Evolutionary conservation across 208 protist species (phyloP).

Genomic region (Eutreptiella sp.): DNA sequence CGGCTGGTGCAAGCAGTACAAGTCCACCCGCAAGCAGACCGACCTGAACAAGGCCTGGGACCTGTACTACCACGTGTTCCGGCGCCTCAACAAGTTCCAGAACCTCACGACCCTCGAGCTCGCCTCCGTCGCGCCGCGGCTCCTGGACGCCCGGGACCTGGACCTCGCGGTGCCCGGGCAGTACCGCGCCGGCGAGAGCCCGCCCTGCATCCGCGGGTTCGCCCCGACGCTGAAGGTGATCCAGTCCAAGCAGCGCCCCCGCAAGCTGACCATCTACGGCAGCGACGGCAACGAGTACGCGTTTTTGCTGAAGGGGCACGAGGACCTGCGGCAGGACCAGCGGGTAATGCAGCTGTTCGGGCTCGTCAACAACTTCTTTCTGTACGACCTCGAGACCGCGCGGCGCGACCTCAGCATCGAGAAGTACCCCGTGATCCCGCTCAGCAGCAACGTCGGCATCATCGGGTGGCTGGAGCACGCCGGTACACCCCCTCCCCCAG

Average conservation of each 20-base stretch:
- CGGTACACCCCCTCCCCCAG: too few relatives aligned
- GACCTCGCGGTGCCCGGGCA: slow-evolving; percentile 95
- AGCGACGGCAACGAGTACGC: slow-evolving; percentile 91
- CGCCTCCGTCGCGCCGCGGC: slow-evolving; percentile 62
- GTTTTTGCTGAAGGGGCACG: slow-evolving; percentile 98
- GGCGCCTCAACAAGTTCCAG: slow-evolving; percentile 61
- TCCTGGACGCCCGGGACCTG: slow-evolving; percentile 82
- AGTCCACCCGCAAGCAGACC: slow-evolving; percentile 35
- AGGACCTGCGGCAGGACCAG: slow-evolving; percentile 97
- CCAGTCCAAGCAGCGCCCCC: slow-evolving; percentile 96
- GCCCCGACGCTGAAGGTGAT: slow-evolving; percentile 85
- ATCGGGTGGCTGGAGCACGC: slow-evolving; percentile 97
- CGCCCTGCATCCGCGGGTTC: slow-evolving; percentile 67
- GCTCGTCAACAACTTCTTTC: slow-evolving; percentile 96
- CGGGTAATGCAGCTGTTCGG: slow-evolving; percentile 99
- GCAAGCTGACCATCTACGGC: slow-evolving; percentile 91
- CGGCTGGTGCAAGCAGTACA: slow-evolving; percentile 59
- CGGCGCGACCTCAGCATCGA: slow-evolving; percentile 68
- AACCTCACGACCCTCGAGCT: slow-evolving; percentile 66
- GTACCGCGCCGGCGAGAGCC: slow-evolving; percentile 70
- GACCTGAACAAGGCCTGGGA: slow-evolving; percentile 72
- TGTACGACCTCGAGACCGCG: slow-evolving; percentile 74
- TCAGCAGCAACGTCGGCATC: slow-evolving; percentile 97
- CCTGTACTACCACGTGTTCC: slow-evolving; percentile 76
- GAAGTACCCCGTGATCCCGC: slow-evolving; percentile 94